Evolutionary conservation across 208 protist species (phyloP).

Genomic region (Porcisia deanei): DNA sequence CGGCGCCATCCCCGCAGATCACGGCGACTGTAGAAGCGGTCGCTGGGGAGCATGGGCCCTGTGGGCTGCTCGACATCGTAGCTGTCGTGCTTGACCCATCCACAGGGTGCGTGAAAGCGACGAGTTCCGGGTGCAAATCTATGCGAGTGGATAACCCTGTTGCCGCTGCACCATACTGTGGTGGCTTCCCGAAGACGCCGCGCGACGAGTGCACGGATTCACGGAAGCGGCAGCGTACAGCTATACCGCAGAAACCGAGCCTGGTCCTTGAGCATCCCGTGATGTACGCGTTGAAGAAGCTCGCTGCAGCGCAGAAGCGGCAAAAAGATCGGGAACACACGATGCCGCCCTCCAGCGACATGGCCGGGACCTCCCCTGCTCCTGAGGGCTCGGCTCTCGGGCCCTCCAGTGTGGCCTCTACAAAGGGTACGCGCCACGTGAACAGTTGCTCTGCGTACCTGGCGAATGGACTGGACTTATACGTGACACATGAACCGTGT

Average conservation of each 20-base stretch:
- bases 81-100: conserved; percentile 59
- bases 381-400: background rate
- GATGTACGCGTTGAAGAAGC: conserved; percentile 65
- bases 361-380: background rate
- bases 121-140: conserved; percentile 40
- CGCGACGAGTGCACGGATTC: background rate
- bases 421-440: background rate
- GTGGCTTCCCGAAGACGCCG: background rate
- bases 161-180: conserved; percentile 48
- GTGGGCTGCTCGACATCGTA: conserved; percentile 41
- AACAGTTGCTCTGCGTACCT: conserved; percentile 67
- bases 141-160: conserved; percentile 36
- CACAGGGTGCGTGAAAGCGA: conserved; percentile 36
- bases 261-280: conserved; percentile 79
- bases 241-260: background rate
- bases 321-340: background rate
- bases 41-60: background rate
- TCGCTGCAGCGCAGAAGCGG: conserved; percentile 36
- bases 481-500: conserved; percentile 93
- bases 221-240: background rate
- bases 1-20: background rate
- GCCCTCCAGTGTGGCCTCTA: background rate
- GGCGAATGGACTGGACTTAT: conserved; percentile 83
- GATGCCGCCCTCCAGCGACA: background rate
- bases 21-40: background rate